phyloP scores from a whole-genome alignment of 2,329 filamentous ascomycete genomes.

The Pseudogymnoascus sp. region DNA sequence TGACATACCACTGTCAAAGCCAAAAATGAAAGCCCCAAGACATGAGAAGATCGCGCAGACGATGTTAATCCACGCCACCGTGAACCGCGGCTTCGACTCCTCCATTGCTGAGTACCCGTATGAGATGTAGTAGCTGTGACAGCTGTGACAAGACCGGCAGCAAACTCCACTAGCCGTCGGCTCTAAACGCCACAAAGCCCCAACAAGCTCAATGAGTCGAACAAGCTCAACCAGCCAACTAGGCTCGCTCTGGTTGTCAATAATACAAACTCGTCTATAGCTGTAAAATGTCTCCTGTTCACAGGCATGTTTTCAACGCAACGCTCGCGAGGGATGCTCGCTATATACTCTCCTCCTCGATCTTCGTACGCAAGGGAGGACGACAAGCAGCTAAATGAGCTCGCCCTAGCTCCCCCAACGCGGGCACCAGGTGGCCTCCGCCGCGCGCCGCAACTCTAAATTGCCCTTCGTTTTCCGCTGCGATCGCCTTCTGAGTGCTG shows the following conservation, averaged over 20 bases:
- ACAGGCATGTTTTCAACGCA: background rate
- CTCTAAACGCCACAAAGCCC: background rate
- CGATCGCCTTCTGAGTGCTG: background rate
- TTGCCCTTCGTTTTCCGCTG: background rate
- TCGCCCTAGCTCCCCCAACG: background rate
- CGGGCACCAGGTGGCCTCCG: background rate
- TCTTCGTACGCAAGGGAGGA: background rate
- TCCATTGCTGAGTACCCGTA: background rate
- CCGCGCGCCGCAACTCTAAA: constrained; percentile 1
- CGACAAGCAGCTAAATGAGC: background rate
- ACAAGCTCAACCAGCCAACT: background rate
- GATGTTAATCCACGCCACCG: constrained; percentile 12
- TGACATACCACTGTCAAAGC: constrained; percentile 1
- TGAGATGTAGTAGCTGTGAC: background rate
- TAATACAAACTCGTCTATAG: background rate
- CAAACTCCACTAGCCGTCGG: background rate
- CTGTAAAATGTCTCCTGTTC: background rate
- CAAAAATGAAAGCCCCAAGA: constrained; percentile 5
- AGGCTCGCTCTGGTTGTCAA: background rate
- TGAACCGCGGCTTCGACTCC: constrained; percentile 9
- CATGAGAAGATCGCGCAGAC: constrained; percentile 11
- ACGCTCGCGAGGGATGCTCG: background rate
- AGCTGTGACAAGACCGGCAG: background rate
- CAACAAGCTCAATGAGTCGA: background rate
- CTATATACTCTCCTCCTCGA: constrained; percentile 10